A percentile compares a stretch with the other conserved stretches of the same genome.
Conservation (phyloP, 495 filamentous ascomycete species). For the Talaromyces proteolyticus region DNA sequence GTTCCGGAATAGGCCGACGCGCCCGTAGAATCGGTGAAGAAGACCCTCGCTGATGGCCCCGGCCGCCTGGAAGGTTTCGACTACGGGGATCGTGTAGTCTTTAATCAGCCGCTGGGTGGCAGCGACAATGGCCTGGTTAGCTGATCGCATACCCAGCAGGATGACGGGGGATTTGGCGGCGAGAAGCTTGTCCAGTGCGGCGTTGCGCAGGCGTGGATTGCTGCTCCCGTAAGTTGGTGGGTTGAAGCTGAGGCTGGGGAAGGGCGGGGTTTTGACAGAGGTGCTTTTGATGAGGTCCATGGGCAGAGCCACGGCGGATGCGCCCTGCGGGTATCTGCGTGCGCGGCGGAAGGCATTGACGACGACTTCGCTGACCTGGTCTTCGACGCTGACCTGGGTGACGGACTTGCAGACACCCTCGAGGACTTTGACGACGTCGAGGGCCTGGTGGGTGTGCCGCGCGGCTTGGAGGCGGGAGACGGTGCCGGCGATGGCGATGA, state of each 20-base stretch:
- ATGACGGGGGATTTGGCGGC: conserved; percentile 5
- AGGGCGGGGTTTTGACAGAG: neutral
- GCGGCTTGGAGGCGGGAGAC: conserved; percentile 3
- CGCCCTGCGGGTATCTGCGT: conserved; percentile 5
- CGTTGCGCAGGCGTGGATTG: conserved; percentile 3
- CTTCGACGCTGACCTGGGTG: conserved; percentile 5
- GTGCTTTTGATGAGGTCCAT: conserved; percentile 7
- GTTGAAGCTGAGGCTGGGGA: conserved; percentile 2
- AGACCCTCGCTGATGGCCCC: conserved; percentile 7
- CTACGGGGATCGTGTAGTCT: conserved; percentile 3
- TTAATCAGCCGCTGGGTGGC: conserved; percentile 2
- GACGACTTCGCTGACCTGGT: conserved; percentile 7
- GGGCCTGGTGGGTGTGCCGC: conserved; percentile 5
- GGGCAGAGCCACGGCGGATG: conserved; percentile 2
- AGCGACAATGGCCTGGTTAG: neutral
- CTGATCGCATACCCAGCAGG: conserved; percentile 4
- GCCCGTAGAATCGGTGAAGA: conserved; percentile 1
- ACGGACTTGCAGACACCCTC: conserved; percentile 6
- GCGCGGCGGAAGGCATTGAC: conserved; percentile 5
- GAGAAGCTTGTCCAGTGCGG: conserved; percentile 1
- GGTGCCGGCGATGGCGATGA: conserved; percentile 4
- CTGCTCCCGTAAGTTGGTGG: conserved; percentile 2
- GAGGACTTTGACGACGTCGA: conserved; percentile 6
- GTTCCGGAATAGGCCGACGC: conserved; percentile 6
- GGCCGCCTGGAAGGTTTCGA: conserved; percentile 6